A percentile compares a stretch with the other conserved stretches of the same genome.
These are phyloP conservation scores for Fonsecaea monophora DNA, from an alignment of 2,329 filamentous ascomycete species.

Conservation along the genomic window DNA sequence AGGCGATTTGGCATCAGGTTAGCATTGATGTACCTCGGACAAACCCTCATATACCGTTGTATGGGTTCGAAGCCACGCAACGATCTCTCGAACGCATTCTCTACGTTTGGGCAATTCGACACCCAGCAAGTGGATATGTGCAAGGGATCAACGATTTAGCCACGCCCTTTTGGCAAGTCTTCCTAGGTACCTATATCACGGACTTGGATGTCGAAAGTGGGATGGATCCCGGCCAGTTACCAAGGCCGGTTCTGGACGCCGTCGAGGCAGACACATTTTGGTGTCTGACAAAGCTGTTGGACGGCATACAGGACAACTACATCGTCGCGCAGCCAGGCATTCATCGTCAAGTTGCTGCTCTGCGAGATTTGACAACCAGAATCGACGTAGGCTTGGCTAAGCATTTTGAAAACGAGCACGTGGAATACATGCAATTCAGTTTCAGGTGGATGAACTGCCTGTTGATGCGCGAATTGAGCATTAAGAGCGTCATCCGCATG, in stretches of 20 bases:
- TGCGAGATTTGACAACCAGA: slow-evolving; percentile 86
- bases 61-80: slow-evolving; percentile 95
- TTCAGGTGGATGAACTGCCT: slow-evolving; percentile 99
- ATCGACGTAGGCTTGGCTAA: slow-evolving; percentile 86
- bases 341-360: slow-evolving; percentile 85
- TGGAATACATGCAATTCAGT: slow-evolving; percentile 99
- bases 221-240: slow-evolving; percentile 96
- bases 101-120: slow-evolving; percentile 96
- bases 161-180: slow-evolving; percentile 97
- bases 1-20: slow-evolving; percentile 99
- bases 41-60: slow-evolving; percentile 93
- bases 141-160: slow-evolving; percentile 99
- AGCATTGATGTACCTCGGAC: slow-evolving; percentile 97
- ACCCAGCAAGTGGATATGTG: slow-evolving; percentile 96
- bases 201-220: slow-evolving; percentile 88
- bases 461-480: slow-evolving; percentile 95
- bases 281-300: slow-evolving; percentile 97
- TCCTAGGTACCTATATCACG: slow-evolving; percentile 92
- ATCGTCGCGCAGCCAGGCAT: slow-evolving; percentile 98
- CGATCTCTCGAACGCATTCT: slow-evolving; percentile 91
- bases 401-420: slow-evolving; percentile 86
- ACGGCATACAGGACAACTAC: slow-evolving; percentile 98
- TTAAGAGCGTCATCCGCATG: slow-evolving; percentile 96
- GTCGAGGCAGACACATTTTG: slow-evolving; percentile 98
- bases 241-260: slow-evolving; percentile 87